Evolutionary conservation across 768 basidiomycete species (phyloP).

Genomic region (Naganishia vaughanmartiniae): DNA sequence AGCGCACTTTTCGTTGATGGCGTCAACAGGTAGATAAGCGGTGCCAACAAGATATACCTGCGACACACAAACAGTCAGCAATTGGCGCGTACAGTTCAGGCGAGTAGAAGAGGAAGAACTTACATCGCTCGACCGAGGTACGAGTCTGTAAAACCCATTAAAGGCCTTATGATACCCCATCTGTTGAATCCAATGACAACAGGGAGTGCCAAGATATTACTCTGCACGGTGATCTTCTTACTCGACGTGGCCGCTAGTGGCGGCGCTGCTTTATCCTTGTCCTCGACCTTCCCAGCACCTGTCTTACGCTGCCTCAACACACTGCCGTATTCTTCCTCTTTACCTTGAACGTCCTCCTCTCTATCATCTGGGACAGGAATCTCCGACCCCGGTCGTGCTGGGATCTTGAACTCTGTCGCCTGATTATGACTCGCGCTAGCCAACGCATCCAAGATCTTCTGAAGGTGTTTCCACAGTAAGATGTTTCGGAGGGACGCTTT

Average conservation of each 20-base stretch:
- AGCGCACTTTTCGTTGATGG: slow-evolving; percentile 66
- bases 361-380: slow-evolving; percentile 46
- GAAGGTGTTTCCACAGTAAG: slow-evolving; percentile 66
- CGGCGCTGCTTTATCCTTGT: background rate
- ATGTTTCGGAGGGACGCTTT: slow-evolving; percentile 37
- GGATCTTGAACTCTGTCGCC: background rate
- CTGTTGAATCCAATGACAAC: slow-evolving; percentile 49
- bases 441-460: slow-evolving; percentile 77
- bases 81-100: slow-evolving; percentile 47
- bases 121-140: slow-evolving; percentile 70
- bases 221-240: slow-evolving; percentile 41
- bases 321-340: background rate
- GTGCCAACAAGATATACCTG: slow-evolving; percentile 64
- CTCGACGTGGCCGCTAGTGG: background rate
- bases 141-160: slow-evolving; percentile 60
- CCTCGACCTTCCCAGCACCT: slow-evolving; percentile 7
- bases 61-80: background rate
- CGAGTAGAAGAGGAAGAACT: slow-evolving; percentile 31
- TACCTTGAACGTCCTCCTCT: background rate
- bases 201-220: slow-evolving; percentile 45
- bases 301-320: background rate
- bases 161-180: slow-evolving; percentile 40
- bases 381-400: background rate
- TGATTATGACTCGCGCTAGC: slow-evolving; percentile 56
- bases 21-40: slow-evolving; percentile 65